Conservation (phyloP, 139 green algal genomes). For the Nannochloris sp. region DNA sequence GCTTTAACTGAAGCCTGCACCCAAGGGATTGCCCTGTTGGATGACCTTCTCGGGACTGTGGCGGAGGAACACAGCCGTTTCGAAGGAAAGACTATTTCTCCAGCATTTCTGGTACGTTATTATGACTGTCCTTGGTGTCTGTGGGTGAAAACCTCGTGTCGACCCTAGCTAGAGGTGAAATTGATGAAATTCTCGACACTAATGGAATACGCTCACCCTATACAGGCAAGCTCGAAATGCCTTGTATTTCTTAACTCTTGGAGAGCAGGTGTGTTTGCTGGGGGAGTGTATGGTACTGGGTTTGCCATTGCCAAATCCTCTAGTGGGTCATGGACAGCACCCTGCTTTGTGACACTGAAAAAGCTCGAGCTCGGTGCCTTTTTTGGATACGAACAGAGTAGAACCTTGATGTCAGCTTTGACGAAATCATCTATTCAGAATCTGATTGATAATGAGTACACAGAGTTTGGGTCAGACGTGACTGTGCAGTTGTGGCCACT, state of each 20-base stretch:
- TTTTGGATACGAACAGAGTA: neutral
- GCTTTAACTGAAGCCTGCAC: slow-evolving; percentile 1
- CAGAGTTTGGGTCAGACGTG: slow-evolving; percentile 4
- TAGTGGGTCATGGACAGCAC: slow-evolving; percentile 4
- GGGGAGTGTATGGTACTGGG: neutral
- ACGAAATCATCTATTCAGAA: neutral
- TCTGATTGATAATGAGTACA: slow-evolving; percentile 2
- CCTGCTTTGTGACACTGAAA: slow-evolving; percentile 9
- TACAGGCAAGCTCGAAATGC: slow-evolving; percentile 7
- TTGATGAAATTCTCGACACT: neutral
- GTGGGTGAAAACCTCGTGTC: neutral
- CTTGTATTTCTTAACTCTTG: slow-evolving; percentile 9
- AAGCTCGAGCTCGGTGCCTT: slow-evolving; percentile 4
- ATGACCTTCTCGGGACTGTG: slow-evolving; percentile 2
- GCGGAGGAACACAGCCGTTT: slow-evolving; percentile 2
- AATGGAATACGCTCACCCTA: neutral
- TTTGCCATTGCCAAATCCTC: slow-evolving; percentile 2
- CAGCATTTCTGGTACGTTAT: slow-evolving; percentile 8
- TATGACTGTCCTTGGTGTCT: neutral
- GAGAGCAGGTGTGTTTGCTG: slow-evolving; percentile 2
- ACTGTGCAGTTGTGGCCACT: slow-evolving; percentile 10
- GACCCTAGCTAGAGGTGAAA: neutral
- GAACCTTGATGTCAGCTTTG: neutral
- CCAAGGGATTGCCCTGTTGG: neutral
- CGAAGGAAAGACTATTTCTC: slow-evolving; percentile 7